Conservation (phyloP, 2,329 filamentous ascomycete species). For the Colletotrichum kahawae region DNA sequence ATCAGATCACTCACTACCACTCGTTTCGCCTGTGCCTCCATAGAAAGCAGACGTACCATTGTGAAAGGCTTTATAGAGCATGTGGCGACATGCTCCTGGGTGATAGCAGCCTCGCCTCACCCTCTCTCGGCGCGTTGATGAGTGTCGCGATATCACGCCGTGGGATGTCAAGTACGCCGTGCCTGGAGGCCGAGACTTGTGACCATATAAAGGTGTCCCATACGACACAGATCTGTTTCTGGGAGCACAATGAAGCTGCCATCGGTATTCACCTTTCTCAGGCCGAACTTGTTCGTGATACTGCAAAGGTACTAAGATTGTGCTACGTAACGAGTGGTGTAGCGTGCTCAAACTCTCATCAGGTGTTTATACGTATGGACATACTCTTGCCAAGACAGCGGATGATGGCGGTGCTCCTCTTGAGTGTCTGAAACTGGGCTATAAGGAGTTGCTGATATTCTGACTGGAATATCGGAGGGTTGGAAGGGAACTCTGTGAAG, state of each 20-base stretch:
- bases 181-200: accelerated
- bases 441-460: background rate
- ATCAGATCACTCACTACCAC: too few species aligned
- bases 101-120: background rate
- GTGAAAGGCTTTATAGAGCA: background rate
- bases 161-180: background rate
- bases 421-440: accelerated
- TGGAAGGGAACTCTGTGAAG: background rate
- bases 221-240: background rate
- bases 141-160: background rate
- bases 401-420: background rate
- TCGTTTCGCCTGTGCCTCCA: too few species aligned
- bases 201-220: background rate
- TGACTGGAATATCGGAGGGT: accelerated
- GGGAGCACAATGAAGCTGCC: too few species aligned
- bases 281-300: background rate
- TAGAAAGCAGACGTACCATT: accelerated
- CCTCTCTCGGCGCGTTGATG: background rate
- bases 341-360: background rate
- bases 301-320: background rate
- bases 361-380: background rate
- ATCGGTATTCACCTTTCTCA: accelerated
- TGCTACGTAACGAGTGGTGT: background rate
- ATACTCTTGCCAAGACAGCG: accelerated
- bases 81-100: background rate